phyloP scores from a whole-genome alignment of 352 stramenopile species.

The Phytophthora citricola region DNA sequence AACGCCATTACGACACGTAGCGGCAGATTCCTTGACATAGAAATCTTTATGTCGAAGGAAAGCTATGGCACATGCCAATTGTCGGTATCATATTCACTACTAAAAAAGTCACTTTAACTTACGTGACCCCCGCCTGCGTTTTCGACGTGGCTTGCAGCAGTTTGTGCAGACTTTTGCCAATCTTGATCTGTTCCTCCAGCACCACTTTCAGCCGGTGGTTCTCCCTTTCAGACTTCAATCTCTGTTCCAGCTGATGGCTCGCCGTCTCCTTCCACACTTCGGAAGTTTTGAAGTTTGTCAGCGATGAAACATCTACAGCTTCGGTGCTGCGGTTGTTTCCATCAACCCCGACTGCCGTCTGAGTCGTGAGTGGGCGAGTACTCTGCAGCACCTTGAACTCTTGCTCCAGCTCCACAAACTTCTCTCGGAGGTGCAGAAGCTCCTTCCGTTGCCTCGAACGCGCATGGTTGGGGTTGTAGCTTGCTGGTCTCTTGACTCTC shows the following conservation, averaged over 20 bases:
- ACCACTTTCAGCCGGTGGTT: conserved; percentile 61
- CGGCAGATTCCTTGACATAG: too few relatives aligned
- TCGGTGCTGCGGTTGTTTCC: neutral
- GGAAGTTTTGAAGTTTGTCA: conserved; percentile 3
- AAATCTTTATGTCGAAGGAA: too few relatives aligned
- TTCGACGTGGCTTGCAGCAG: too few relatives aligned
- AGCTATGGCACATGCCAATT: too few relatives aligned
- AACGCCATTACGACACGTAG: too few relatives aligned
- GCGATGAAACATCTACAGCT: neutral
- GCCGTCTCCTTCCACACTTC: conserved; percentile 53
- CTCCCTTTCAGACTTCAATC: conserved; percentile 58
- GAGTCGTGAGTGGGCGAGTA: neutral
- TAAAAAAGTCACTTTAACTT: too few relatives aligned
- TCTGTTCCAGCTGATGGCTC: conserved; percentile 45
- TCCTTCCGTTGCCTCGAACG: conserved; percentile 48
- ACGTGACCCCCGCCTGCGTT: too few relatives aligned
- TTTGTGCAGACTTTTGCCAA: too few relatives aligned
- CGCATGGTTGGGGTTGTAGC: conserved; percentile 47
- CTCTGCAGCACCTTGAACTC: conserved; percentile 39
- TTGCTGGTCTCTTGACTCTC: conserved; percentile 29
- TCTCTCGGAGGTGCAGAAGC: conserved; percentile 48
- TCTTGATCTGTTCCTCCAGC: too few relatives aligned
- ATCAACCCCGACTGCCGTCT: neutral
- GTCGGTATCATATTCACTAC: too few relatives aligned
- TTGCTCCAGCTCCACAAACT: conserved; percentile 49